Evolutionary conservation across 139 green algal genomes (phyloP).

Genomic region (Nannochloris sp.): DNA sequence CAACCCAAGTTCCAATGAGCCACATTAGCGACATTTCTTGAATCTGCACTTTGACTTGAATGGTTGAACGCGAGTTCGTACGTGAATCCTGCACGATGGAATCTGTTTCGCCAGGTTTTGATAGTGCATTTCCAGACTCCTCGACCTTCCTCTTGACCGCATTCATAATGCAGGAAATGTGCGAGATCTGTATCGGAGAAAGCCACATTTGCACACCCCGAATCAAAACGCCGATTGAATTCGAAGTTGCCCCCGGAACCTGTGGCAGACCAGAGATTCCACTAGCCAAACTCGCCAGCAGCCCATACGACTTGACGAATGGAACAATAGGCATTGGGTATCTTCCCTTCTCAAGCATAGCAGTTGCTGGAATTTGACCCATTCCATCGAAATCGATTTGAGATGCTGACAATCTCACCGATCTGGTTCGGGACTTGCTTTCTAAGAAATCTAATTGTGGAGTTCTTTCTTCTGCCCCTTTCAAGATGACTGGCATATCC

Average conservation of each 20-base stretch:
- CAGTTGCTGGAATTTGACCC: no score
- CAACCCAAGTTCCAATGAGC: constrained; percentile 27
- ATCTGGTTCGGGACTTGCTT: neutral
- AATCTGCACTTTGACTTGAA: no score
- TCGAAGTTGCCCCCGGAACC: neutral
- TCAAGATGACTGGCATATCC: constrained; percentile 32
- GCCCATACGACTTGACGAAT: neutral
- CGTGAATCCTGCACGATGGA: neutral
- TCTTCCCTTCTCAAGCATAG: neutral
- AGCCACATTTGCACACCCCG: neutral
- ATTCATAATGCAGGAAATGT: neutral
- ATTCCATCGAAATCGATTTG: no score
- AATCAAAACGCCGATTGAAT: neutral
- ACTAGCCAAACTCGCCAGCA: neutral
- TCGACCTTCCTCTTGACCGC: neutral
- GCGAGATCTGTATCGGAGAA: neutral
- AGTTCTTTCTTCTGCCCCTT: constrained; percentile 1
- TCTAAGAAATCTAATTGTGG: neutral
- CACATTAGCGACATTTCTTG: neutral
- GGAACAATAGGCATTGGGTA: neutral
- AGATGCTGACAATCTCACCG: no score
- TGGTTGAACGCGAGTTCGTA: no score
- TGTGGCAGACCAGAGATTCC: neutral
- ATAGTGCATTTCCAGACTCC: neutral
- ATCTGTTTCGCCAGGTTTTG: neutral